Percentiles rank a stretch among this genome's conserved stretches.
Conservation (phyloP, 106 monocot species). For the Xerophyta viscosa region DNA sequence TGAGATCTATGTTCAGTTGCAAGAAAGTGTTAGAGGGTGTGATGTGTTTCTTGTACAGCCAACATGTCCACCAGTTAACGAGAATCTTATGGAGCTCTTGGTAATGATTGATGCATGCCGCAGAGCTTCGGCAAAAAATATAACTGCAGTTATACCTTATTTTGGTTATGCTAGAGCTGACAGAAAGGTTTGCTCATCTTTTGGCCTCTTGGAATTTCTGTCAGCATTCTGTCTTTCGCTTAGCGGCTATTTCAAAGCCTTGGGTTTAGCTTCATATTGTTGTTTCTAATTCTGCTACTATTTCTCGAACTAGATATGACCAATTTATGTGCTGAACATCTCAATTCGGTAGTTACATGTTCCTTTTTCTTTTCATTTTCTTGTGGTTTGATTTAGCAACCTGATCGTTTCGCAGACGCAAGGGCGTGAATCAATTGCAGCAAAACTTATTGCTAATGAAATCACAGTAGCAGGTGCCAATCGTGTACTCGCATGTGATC, state of each 20-base stretch:
- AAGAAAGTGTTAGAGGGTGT: conserved; percentile 51
- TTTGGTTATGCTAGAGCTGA: conserved; percentile 65
- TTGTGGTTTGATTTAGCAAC: too few relatives aligned
- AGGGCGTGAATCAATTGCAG: conserved; percentile 66
- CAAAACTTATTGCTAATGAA: conserved; percentile 55
- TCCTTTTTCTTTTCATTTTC: too few relatives aligned
- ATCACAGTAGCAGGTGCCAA: conserved; percentile 50
- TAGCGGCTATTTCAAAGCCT: too few relatives aligned
- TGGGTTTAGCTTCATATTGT: too few relatives aligned
- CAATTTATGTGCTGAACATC: too few relatives aligned
- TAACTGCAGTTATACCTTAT: conserved; percentile 50
- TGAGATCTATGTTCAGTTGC: conserved; percentile 40
- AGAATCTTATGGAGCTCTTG: conserved; percentile 43
- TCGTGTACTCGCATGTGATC: conserved; percentile 49
- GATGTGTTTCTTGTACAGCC: conserved; percentile 50
- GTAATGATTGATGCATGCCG: conserved; percentile 62
- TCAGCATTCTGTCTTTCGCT: too few relatives aligned
- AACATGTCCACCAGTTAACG: conserved; percentile 47
- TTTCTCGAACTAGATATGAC: too few relatives aligned
- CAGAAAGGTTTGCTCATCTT: conserved; percentile 22
- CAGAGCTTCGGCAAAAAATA: conserved; percentile 37
- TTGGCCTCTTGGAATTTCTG: too few relatives aligned
- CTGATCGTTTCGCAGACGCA: conserved; percentile 21
- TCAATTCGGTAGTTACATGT: too few relatives aligned
- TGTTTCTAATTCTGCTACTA: too few relatives aligned